Evolutionary conservation across 2,329 filamentous ascomycete species (phyloP).

Genomic region (Endocalyx cinctus): DNA sequence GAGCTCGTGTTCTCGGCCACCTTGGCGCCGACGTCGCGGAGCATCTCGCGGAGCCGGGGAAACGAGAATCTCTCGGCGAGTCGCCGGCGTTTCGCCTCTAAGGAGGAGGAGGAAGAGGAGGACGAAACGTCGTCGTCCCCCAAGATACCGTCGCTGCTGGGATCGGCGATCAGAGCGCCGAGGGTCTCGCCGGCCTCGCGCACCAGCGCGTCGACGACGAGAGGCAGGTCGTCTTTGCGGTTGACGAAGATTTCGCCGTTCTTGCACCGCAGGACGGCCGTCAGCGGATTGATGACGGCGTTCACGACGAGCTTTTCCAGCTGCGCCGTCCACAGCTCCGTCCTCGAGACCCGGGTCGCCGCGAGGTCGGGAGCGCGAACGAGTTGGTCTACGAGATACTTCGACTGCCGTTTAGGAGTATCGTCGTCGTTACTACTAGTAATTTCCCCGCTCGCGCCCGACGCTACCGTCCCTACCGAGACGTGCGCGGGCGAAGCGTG

Average conservation of each 20-base stretch:
- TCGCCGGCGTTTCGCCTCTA: conserved; percentile 36
- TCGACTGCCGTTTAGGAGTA: conserved; percentile 2
- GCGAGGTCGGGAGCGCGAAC: conserved; percentile 38
- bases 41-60: conserved; percentile 35
- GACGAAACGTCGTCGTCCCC: conserved; percentile 1
- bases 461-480: conserved; percentile 41
- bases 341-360: conserved; percentile 32
- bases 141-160: conserved; percentile 38
- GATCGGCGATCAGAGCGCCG: conserved; percentile 32
- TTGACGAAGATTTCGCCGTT: conserved; percentile 74
- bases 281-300: conserved; percentile 78
- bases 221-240: conserved; percentile 40
- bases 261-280: conserved; percentile 67
- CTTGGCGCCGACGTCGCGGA: conserved; percentile 42
- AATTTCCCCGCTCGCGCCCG: conserved; percentile 12
- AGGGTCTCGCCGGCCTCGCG: conserved; percentile 73
- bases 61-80: conserved; percentile 40
- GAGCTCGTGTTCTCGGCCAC: conserved; percentile 54
- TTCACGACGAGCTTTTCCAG: conserved; percentile 85
- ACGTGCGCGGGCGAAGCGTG: conserved; percentile 48
- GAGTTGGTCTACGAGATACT: conserved; percentile 40
- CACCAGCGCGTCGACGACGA: conserved; percentile 64
- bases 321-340: conserved; percentile 57
- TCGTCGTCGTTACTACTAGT: background rate
- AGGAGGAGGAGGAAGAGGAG: background rate